Conservation (phyloP, 208 protist genomes). For the Crithidia bombi region DNA sequence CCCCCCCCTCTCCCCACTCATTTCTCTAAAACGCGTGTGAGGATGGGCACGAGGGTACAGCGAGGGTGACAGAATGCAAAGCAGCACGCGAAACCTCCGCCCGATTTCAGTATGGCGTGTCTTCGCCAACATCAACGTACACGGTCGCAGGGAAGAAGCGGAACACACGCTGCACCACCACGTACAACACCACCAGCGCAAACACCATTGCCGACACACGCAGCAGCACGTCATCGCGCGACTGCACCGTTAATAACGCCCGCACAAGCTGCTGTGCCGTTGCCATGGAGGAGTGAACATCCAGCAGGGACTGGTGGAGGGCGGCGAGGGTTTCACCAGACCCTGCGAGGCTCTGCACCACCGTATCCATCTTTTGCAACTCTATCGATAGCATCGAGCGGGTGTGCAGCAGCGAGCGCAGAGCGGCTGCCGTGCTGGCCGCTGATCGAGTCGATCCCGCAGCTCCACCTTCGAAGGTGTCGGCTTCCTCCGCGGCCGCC, state of each 20-base stretch:
- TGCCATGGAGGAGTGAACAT: constrained; percentile 73
- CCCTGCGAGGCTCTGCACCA: constrained; percentile 55
- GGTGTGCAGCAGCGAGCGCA: constrained; percentile 78
- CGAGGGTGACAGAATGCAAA: background rate
- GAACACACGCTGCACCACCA: constrained; percentile 69
- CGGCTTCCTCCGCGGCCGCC: constrained; percentile 42
- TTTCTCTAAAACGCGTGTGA: too few relatives aligned
- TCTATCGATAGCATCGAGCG: constrained; percentile 74
- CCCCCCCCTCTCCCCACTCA: too few relatives aligned
- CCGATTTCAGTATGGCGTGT: background rate
- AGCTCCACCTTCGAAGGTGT: constrained; percentile 19
- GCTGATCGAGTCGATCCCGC: constrained; percentile 19
- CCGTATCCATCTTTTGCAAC: constrained; percentile 75
- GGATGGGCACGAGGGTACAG: too few relatives aligned
- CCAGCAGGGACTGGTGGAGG: constrained; percentile 59
- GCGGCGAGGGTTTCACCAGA: constrained; percentile 48
- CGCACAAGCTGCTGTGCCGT: constrained; percentile 61
- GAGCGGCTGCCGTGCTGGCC: constrained; percentile 48
- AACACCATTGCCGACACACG: constrained; percentile 61
- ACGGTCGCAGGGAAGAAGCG: constrained; percentile 69
- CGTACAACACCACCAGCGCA: constrained; percentile 61
- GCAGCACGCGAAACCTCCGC: background rate
- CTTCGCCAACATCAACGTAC: constrained; percentile 37
- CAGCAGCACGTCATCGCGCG: constrained; percentile 66
- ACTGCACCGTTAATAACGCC: constrained; percentile 64